Conservation (phyloP, 192 early-diverging fungal species). For the Chytriomyces sp. region DNA sequence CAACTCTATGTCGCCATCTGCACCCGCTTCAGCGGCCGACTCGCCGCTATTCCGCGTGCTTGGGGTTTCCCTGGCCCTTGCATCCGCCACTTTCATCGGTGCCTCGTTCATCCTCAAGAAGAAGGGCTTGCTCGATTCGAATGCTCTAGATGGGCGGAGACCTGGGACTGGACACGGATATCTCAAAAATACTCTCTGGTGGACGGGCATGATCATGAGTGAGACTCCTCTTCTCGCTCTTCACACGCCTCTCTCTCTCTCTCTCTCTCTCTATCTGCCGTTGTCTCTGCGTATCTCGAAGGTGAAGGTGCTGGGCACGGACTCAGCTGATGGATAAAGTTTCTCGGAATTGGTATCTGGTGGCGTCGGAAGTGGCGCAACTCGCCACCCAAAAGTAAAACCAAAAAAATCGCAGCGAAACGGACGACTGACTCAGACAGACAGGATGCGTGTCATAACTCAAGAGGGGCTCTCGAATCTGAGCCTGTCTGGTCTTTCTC, state of each 20-base stretch:
- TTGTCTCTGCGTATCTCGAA: not conserved
- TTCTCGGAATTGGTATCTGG: not conserved
- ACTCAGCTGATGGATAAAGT: not conserved
- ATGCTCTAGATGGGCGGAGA: not conserved
- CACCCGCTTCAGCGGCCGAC: slow-evolving; percentile 7
- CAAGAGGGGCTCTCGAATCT: not conserved
- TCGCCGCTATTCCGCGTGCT: slow-evolving; percentile 41
- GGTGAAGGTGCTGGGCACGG: not conserved
- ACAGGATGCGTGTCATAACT: not conserved
- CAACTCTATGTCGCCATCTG: not conserved
- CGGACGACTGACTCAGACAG: no score
- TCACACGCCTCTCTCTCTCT: not conserved
- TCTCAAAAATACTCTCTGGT: slow-evolving; percentile 88
- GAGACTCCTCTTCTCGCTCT: slow-evolving; percentile 16
- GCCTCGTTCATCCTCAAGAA: slow-evolving; percentile 90
- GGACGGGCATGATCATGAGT: slow-evolving; percentile 85
- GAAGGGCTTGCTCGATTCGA: slow-evolving; percentile 80
- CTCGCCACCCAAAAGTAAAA: not conserved
- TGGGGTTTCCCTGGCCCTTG: slow-evolving; percentile 85
- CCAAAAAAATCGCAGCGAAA: not conserved
- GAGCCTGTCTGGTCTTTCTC: not conserved
- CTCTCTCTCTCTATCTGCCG: not conserved
- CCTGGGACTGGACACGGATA: slow-evolving; percentile 66
- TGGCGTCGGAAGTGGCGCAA: not conserved
- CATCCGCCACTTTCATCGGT: slow-evolving; percentile 86